Evolutionary conservation across 1,139 yeast species (phyloP).

Genomic region (Candida albicans): DNA sequence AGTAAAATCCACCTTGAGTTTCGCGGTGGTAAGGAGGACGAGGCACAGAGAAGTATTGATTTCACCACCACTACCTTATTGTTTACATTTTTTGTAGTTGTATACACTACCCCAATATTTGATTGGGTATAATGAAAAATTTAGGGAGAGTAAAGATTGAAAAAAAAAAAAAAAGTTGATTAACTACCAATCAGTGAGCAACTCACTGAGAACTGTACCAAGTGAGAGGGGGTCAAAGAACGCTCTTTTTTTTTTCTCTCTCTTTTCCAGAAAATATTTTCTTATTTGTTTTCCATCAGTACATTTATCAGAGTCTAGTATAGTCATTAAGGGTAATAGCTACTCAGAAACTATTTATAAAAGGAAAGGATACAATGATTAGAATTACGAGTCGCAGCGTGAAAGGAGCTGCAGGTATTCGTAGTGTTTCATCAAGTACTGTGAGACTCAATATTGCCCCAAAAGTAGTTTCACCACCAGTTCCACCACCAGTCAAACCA

Average conservation of each 20-base stretch:
- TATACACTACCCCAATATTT: not conserved
- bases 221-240: not conserved
- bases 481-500: constrained; percentile 9
- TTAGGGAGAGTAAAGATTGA: not conserved
- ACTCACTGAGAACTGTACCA: not conserved
- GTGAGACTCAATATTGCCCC: constrained; percentile 9
- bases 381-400: constrained; percentile 11
- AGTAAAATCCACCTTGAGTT: too few species aligned
- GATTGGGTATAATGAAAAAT: not conserved
- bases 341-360: not conserved
- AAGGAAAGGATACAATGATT: constrained; percentile 6
- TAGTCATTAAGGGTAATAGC: too few species aligned
- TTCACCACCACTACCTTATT: too few species aligned
- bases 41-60: too few species aligned
- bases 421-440: constrained; percentile 11
- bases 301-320: too few species aligned
- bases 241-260: not conserved
- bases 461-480: constrained; percentile 12
- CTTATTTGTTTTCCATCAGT: too few species aligned
- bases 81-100: not conserved
- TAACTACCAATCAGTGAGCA: not conserved
- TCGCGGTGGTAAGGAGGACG: too few species aligned
- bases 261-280: not conserved
- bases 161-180: not conserved
- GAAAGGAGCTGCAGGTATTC: constrained; percentile 5